Evolutionary conservation across 2,329 filamentous ascomycete genomes (phyloP), one percentile per base, ranked within the genome.

Genomic region (Xylariaceae sp.): DNA sequence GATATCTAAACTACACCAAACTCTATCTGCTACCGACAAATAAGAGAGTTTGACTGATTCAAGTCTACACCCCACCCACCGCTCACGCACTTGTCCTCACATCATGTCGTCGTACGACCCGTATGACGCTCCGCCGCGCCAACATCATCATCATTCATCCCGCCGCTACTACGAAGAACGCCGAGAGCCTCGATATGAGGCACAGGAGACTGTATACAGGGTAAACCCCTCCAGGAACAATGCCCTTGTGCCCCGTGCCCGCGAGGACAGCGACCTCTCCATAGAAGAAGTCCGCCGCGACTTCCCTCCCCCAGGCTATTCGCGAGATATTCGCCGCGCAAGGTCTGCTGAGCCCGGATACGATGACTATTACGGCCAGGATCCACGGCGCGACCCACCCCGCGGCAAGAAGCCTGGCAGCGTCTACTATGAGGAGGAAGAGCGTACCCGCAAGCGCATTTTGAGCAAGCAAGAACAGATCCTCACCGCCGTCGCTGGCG

Each of bases 231-330:
- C 71, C 30, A 76, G 73, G 45, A 60, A 63, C 32, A 60, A 42
- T 51, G 80, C 83, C 39, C 71, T 85, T 7, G 70, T 85, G 11
- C 78, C 79, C 33, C 74, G 79, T 22, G 66, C 73, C 44, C 84
- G 86, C 56, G 85, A 91, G 65, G 86, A 90, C 62, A 90, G 86
- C 67, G 84, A 85, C 41, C 72, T 86, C 22, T 85, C 85, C 2
- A 71, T 95, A 64, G 91, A 96, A 71, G 89, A 95, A 70, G 83
- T 95, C 52, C 82, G 83, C 56, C 84, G 90, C 58, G 88, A 95
- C 59, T 95, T 95, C 62, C 89, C 89, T 31, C 88, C 89, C 6
- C 86, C 85, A 6, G 83, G 78, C 35, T 73, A 75, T 53, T 67
- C 62, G n/a, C 56, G 68, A 48, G 79, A 80, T 53, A 62, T 77